phyloP scores from a whole-genome alignment of 805 yeast species.

The Hanseniaspora thailandica region DNA sequence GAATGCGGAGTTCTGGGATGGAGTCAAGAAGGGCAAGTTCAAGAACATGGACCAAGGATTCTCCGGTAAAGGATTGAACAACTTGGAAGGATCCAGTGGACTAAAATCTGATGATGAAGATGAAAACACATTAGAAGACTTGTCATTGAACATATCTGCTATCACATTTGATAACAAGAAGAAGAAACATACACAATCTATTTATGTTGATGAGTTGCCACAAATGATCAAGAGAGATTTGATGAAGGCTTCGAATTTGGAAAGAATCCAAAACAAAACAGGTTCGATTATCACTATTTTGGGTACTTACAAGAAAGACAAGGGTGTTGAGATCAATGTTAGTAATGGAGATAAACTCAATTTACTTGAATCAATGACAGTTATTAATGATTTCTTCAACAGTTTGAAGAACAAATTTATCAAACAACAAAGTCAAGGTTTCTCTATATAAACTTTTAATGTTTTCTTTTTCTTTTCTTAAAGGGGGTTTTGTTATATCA shows the following conservation, averaged over 20 bases:
- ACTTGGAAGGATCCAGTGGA: conserved; percentile 20
- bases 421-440: conserved; percentile 6
- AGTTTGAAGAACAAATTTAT: neutral
- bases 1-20: conserved; percentile 45
- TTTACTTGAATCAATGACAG: conserved; percentile 8
- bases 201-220: conserved; percentile 1
- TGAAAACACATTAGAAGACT: neutral
- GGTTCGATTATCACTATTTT: conserved; percentile 1
- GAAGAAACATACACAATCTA: neutral
- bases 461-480: neutral
- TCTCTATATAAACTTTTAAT: neutral
- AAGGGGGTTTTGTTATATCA: neutral
- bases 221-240: conserved; percentile 10
- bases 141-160: neutral
- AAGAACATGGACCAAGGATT: conserved; percentile 57
- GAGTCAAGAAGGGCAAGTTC: conserved; percentile 55
- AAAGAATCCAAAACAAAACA: conserved; percentile 6
- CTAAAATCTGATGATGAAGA: neutral
- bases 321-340: conserved; percentile 7
- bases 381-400: conserved; percentile 6
- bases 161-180: neutral
- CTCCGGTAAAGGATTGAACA: conserved; percentile 85
- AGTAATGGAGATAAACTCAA: conserved; percentile 6
- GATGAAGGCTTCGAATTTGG: neutral
- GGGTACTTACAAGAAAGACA: conserved; percentile 4